A percentile compares a stretch with the other conserved stretches of the same genome.
Evolutionary conservation across 179 eudicot species (phyloP).

Genomic region (Heliamphora pulchella): DNA sequence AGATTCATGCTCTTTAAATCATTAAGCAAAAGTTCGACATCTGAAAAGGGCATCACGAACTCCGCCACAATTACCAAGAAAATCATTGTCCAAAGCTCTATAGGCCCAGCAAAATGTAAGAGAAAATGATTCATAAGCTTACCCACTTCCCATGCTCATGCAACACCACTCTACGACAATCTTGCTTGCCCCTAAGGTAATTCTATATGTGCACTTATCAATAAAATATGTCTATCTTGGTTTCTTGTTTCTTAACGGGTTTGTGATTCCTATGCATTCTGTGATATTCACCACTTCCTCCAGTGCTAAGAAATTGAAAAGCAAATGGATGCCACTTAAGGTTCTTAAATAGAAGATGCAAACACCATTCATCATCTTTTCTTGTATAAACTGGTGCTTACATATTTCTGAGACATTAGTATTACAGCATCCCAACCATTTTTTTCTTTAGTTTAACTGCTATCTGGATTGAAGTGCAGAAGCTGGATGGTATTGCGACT

Average conservation of each 20-base stretch:
- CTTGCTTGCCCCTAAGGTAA: too few relatives aligned
- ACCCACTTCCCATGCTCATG: too few relatives aligned
- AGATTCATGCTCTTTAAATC: too few relatives aligned
- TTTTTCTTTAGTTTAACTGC: constrained; percentile 1
- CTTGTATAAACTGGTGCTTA: not conserved
- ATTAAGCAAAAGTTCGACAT: too few relatives aligned
- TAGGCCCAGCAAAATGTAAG: too few relatives aligned
- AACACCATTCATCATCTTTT: not conserved
- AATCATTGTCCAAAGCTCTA: too few relatives aligned
- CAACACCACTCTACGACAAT: too few relatives aligned
- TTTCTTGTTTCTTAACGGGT: not conserved
- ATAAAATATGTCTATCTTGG: too few relatives aligned
- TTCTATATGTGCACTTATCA: too few relatives aligned
- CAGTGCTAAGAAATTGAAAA: not conserved
- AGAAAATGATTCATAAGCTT: too few relatives aligned
- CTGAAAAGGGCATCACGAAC: too few relatives aligned
- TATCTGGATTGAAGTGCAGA: constrained; percentile 47
- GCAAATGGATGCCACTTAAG: not conserved
- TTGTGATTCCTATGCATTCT: not conserved
- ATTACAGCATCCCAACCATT: not conserved
- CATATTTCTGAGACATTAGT: not conserved
- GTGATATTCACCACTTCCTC: not conserved
- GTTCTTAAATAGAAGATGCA: not conserved
- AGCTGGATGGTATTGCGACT: constrained; percentile 63
- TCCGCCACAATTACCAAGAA: too few relatives aligned